Percentiles rank a stretch among this genome's conserved stretches.
Conservation (phyloP, 2,329 filamentous ascomycete species). For the Aspergillus costaricaensis region DNA sequence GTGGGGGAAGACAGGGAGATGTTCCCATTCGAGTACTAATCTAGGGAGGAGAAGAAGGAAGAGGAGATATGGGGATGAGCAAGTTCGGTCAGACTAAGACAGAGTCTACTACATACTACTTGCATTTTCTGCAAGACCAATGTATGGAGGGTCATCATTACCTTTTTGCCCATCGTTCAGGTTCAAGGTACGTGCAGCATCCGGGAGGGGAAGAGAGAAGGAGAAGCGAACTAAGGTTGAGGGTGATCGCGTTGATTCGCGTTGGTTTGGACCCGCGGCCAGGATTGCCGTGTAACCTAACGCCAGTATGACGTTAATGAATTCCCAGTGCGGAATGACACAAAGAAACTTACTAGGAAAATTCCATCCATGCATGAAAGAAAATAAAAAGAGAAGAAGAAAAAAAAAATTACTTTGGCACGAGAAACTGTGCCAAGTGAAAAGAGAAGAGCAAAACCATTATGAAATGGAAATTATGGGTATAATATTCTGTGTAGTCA, state of each 20-base stretch:
- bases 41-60: not conserved
- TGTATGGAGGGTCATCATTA: not conserved
- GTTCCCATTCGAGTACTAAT: not conserved
- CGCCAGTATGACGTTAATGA: conserved; percentile 23
- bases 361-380: not conserved
- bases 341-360: conserved; percentile 3
- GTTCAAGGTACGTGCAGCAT: not conserved
- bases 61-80: not conserved
- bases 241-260: not conserved
- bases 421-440: no score
- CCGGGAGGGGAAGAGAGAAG: not conserved
- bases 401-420: not conserved
- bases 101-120: not conserved
- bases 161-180: not conserved
- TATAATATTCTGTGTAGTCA: no score
- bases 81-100: no score
- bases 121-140: not conserved
- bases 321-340: conserved; percentile 10
- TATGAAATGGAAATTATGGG: no score
- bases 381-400: not conserved
- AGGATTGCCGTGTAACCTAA: conserved; percentile 14
- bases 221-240: not conserved
- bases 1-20: not conserved
- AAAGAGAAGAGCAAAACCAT: no score
- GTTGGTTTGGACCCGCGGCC: not conserved